Base-by-base conservation (phyloP, 345 rosid genomes). In the Arabidopsis arenosa region DNA sequence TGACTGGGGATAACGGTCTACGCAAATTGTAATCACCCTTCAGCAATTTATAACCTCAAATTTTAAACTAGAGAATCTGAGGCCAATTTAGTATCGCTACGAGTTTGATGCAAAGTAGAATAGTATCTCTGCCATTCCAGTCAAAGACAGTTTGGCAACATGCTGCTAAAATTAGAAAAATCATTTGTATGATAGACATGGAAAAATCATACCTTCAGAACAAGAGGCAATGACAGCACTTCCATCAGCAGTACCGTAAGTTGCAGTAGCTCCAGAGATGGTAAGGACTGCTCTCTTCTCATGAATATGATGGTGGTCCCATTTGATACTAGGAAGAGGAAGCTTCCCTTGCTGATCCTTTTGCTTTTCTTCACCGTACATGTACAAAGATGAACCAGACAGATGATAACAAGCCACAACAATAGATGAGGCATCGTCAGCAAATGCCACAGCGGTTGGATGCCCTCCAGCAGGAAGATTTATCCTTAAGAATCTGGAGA, bases 191-290 rank as follows among this genome's bases (percentile, higher is more conserved):
- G 15, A 30, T 66, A 33, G 39, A 5, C 7, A 64, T 12, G 55
- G 32, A 8, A 30, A n/a, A 40, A 4, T 5, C 59, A 32, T 63
- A 92, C 98, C 98, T 87, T 95, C 99, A 18, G 98, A 89, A 82
- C 96, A 93, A 76, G 99, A 87, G 71, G 87, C 96, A 68, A 93
- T 63, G 77, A 95, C 75, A 15, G 85, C 53, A 81, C 96, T 90
- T 73, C 99, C 96, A 82, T 95, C 97, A 49, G 83, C 97, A 79
- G 80, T 87, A 40, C 98, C 98, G 85, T 89, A 93, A 67, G 83
- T 89, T 58, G 99, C 86, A 75, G 85, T 68, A n/a, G 94, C 83
- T 77, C 94, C 90, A 79, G 82, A 84, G 7, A 95, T 64, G 64
- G 92, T 86, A 68, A 92, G 47, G 45, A 93, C 89, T 62, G 84